phyloP scores from a whole-genome alignment of 768 basidiomycete species.

The Hypholoma sublateritium region DNA sequence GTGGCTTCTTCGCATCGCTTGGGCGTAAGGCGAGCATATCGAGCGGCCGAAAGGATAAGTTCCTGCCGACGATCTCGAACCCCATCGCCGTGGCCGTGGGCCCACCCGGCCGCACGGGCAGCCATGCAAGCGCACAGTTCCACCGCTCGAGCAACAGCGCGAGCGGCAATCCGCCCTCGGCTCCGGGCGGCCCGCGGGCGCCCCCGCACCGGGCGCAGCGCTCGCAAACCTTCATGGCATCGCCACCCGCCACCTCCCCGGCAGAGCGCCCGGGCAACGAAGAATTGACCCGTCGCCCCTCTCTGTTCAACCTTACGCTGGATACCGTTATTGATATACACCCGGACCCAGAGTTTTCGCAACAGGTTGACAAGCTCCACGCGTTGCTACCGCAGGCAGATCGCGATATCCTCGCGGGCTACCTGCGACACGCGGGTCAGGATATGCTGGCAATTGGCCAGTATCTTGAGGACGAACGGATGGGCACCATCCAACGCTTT shows the following conservation, averaged over 20 bases:
- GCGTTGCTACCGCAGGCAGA: constrained; percentile 76
- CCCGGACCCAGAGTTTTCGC: constrained; percentile 55
- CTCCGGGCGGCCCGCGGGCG: constrained; percentile 77
- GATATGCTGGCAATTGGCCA: constrained; percentile 86
- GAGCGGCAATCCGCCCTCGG: constrained; percentile 39
- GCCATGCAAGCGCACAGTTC: constrained; percentile 14
- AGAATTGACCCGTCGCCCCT: constrained; percentile 35
- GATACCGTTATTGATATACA: constrained; percentile 35
- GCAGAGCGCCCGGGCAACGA: constrained; percentile 28
- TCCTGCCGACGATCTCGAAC: constrained; percentile 19
- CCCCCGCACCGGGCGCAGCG: constrained; percentile 60
- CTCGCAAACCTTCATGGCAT: constrained; percentile 63
- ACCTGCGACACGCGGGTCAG: constrained; percentile 72
- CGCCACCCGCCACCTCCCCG: constrained; percentile 28
- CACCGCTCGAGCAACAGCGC: constrained; percentile 34
- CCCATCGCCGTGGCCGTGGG: constrained; percentile 19
- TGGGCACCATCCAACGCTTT: constrained; percentile 51
- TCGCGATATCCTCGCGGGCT: constrained; percentile 62
- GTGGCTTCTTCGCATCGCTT: constrained; percentile 74
- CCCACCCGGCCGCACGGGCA: constrained; percentile 8
- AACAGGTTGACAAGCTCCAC: constrained; percentile 70
- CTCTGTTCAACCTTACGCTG: constrained; percentile 31
- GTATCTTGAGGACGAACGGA: constrained; percentile 83
- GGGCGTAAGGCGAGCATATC: constrained; percentile 65
- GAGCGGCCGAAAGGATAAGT: constrained; percentile 21